Percentiles rank a stretch among this genome's conserved stretches.
Evolutionary conservation across 2,329 filamentous ascomycete species (phyloP).

Genomic region (Sporothrix mexicana): DNA sequence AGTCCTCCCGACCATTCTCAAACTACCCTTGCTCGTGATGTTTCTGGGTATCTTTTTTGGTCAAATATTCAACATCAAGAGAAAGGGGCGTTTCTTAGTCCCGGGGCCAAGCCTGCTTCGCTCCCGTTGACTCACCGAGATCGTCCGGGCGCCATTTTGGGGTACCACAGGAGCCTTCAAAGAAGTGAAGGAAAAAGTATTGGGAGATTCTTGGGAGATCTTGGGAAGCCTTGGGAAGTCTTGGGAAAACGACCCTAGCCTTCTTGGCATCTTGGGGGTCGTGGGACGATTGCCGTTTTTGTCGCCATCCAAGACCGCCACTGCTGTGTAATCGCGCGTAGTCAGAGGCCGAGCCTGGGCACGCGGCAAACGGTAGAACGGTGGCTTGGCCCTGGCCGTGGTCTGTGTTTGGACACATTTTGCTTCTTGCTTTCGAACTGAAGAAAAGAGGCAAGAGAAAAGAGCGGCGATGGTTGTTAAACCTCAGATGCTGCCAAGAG

Average conservation of each 20-base stretch:
- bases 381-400: neutral
- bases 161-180: neutral
- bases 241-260: neutral
- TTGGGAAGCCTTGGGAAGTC: neutral
- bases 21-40: too few species aligned
- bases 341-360: neutral
- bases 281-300: neutral
- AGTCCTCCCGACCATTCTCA: too few species aligned
- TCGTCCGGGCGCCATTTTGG: constrained; percentile 17
- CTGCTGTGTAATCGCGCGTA: constrained; percentile 6
- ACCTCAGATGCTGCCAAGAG: constrained; percentile 24
- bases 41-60: neutral
- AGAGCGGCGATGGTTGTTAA: constrained; percentile 8
- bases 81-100: neutral
- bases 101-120: neutral
- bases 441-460: too few species aligned
- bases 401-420: neutral
- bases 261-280: neutral
- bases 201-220: neutral
- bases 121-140: constrained; percentile 17
- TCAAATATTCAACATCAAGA: neutral
- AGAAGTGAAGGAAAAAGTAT: neutral
- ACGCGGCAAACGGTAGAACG: neutral
- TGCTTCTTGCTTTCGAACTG: neutral
- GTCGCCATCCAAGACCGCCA: neutral